Evolutionary conservation across 1,139 yeast genomes (phyloP).

Genomic region (Saccharomyces hybrid): DNA sequence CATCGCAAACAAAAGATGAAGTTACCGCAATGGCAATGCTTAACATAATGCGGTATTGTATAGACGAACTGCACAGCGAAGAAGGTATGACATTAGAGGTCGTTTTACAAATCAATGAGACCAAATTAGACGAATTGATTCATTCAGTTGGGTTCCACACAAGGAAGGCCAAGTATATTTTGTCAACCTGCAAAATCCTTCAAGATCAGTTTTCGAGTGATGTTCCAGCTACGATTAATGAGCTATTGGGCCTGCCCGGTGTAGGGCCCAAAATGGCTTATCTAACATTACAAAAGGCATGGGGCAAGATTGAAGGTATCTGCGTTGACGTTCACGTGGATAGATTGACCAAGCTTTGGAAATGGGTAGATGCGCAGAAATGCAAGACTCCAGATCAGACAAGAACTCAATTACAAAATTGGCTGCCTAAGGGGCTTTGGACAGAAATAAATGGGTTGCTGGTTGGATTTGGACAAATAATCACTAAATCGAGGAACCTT

Average conservation of each 20-base stretch:
- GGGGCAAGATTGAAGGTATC: constrained; percentile 69
- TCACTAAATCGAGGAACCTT: constrained; percentile 63
- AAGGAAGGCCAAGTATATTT: constrained; percentile 66
- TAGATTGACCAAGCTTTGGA: constrained; percentile 72
- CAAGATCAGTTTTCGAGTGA: constrained; percentile 50
- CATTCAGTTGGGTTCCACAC: constrained; percentile 81
- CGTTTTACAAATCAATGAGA: constrained; percentile 45
- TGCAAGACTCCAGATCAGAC: constrained; percentile 71
- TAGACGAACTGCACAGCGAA: constrained; percentile 29
- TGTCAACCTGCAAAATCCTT: constrained; percentile 50
- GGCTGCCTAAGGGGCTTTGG: constrained; percentile 76
- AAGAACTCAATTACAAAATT: constrained; percentile 55
- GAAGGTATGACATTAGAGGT: constrained; percentile 39
- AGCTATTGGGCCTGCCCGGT: constrained; percentile 68
- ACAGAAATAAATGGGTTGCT: constrained; percentile 72
- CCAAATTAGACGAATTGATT: constrained; percentile 59
- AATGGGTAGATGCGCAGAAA: constrained; percentile 54
- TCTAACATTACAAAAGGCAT: constrained; percentile 70
- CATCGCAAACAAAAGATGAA: constrained; percentile 90
- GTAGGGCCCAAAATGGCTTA: constrained; percentile 97
- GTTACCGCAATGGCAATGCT: constrained; percentile 69
- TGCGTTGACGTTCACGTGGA: constrained; percentile 94
- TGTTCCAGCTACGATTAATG: constrained; percentile 61
- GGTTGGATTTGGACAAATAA: constrained; percentile 89
- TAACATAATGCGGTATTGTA: constrained; percentile 44